A percentile compares a stretch with the other conserved stretches of the same genome.
phyloP scores from a whole-genome alignment of 176 grass and related monocot species.

The Cymbopogon citratus region DNA sequence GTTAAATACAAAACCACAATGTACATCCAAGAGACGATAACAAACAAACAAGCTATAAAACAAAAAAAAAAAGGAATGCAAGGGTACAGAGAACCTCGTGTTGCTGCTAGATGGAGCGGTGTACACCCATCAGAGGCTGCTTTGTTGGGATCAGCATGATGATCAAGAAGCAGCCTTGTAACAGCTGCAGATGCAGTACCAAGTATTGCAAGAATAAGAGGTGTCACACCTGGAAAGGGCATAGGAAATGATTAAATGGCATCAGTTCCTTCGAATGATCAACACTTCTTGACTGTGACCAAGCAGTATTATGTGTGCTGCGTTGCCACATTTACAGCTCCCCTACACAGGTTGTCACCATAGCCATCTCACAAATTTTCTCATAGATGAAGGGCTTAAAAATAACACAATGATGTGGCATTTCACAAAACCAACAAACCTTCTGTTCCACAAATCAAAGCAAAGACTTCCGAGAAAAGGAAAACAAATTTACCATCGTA shows the following conservation, averaged over 20 bases:
- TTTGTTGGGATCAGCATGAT: slow-evolving; percentile 14
- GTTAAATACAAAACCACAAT: background rate
- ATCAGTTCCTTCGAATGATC: background rate
- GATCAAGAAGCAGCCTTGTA: background rate
- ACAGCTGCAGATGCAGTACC: background rate
- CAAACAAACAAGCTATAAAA: background rate
- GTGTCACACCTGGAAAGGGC: background rate
- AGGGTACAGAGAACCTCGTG: background rate
- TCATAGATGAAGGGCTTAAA: too few species aligned
- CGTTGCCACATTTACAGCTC: background rate
- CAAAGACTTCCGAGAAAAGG: background rate
- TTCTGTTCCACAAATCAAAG: background rate
- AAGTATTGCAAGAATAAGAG: background rate
- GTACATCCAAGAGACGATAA: background rate
- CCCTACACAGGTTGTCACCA: background rate
- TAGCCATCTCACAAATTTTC: background rate
- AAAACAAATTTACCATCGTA: background rate
- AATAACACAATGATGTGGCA: background rate
- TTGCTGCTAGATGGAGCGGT: background rate
- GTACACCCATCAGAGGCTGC: background rate
- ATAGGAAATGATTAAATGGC: background rate
- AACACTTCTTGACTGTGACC: background rate
- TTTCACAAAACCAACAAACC: background rate
- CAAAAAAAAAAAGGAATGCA: background rate
- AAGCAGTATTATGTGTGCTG: too few species aligned